Evolutionary conservation across 2,329 filamentous ascomycete species (phyloP).

Genomic region (Colletotrichum godetiae): DNA sequence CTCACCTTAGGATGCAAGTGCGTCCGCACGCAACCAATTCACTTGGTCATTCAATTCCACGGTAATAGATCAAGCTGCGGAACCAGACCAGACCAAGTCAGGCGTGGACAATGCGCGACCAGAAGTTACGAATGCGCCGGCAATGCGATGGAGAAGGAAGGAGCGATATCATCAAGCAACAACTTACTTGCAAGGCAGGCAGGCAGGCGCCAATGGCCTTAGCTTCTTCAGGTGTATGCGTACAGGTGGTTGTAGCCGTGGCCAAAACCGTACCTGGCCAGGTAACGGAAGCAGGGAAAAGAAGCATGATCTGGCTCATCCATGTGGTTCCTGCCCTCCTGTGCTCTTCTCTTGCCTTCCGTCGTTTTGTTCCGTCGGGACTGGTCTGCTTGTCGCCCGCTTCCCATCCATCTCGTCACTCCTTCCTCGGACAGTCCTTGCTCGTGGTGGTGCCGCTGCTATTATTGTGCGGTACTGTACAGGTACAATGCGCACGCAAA

Average conservation of each 20-base stretch:
- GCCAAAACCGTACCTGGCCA: not conserved
- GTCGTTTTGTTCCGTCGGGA: not conserved
- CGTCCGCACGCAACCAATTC: slow-evolving; percentile 18
- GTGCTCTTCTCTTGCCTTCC: not conserved
- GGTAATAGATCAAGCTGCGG: not conserved
- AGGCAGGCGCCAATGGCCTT: not conserved
- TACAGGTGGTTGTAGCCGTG: not conserved
- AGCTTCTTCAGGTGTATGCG: not conserved
- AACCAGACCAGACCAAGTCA: slow-evolving; percentile 15
- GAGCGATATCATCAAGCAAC: not conserved
- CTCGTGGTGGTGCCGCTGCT: slow-evolving; percentile 21
- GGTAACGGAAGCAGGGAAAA: not conserved
- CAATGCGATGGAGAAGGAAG: not conserved
- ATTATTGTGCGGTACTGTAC: slow-evolving; percentile 51
- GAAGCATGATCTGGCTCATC: not conserved
- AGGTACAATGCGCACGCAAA: slow-evolving; percentile 47
- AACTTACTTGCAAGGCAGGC: not conserved
- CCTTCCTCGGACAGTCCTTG: slow-evolving; percentile 8
- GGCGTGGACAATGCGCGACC: slow-evolving; percentile 14
- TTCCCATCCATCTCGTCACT: not conserved
- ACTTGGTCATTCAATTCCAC: not conserved
- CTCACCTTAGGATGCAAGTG: not conserved
- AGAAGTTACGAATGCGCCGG: not conserved
- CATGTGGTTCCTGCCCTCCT: slow-evolving; percentile 1
- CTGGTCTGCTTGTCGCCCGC: not conserved